Conservation (phyloP, 306 rosid species). For the Cajanus cajan region DNA sequence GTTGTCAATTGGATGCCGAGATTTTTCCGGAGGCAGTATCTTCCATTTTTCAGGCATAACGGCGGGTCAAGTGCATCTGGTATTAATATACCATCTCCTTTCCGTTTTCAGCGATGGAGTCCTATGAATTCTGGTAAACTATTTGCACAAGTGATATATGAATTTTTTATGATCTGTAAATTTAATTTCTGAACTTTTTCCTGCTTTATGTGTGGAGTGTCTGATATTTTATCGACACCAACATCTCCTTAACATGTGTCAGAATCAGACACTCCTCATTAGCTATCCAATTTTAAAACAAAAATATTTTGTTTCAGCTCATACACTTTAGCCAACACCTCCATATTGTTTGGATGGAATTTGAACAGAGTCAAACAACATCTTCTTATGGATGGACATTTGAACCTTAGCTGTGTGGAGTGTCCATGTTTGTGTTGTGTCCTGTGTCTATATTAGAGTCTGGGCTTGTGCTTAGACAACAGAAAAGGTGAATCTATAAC, state of each 20-base stretch:
- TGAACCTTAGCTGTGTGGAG: background rate
- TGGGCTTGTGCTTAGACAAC: background rate
- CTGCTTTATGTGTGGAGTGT: too few species aligned
- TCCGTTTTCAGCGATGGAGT: slow-evolving; percentile 86
- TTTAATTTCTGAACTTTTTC: background rate
- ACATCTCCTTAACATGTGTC: too few species aligned
- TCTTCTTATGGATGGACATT: background rate
- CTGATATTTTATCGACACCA: too few species aligned
- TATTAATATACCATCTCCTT: slow-evolving; percentile 75
- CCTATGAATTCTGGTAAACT: slow-evolving; percentile 85
- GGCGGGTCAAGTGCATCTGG: slow-evolving; percentile 61
- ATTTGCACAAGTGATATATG: slow-evolving; percentile 6
- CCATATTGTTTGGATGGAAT: background rate
- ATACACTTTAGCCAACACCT: background rate
- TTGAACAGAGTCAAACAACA: background rate
- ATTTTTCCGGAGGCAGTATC: slow-evolving; percentile 72
- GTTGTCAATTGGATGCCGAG: slow-evolving; percentile 70
- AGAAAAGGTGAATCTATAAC: background rate
- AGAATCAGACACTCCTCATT: background rate
- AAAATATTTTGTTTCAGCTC: background rate
- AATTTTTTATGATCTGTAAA: background rate
- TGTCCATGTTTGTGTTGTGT: background rate
- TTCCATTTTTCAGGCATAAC: slow-evolving; percentile 81
- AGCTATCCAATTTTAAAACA: background rate
- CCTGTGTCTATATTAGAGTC: background rate